Evolutionary conservation across 2,329 filamentous ascomycete species (phyloP).

Genomic region (Anisogramma anomala): DNA sequence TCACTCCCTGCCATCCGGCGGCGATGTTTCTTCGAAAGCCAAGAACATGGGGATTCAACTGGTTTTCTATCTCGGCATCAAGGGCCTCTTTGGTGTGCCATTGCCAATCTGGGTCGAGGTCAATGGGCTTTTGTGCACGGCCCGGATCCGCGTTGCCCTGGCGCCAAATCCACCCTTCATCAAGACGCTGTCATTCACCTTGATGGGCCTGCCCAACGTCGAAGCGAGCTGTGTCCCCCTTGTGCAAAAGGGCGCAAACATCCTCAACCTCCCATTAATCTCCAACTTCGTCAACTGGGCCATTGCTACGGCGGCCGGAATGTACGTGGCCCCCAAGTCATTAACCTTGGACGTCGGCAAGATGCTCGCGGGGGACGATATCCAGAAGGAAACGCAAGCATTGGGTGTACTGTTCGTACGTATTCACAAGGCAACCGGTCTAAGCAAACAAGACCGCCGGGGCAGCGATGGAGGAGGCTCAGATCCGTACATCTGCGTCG

Average conservation of each 20-base stretch:
- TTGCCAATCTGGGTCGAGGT: constrained; percentile 84
- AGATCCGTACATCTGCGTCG: constrained; percentile 89
- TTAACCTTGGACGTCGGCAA: constrained; percentile 86
- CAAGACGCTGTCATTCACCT: constrained; percentile 81
- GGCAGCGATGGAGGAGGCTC: constrained; percentile 79
- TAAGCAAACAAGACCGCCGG: constrained; percentile 82
- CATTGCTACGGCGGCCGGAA: constrained; percentile 71
- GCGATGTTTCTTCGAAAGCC: constrained; percentile 65
- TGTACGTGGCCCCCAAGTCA: constrained; percentile 91
- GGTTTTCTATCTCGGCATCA: constrained; percentile 84
- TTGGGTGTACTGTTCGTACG: constrained; percentile 85
- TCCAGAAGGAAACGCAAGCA: constrained; percentile 79
- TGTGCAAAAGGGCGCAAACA: constrained; percentile 80
- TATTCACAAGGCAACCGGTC: constrained; percentile 74
- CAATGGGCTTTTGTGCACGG: constrained; percentile 80
- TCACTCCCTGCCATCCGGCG: constrained; percentile 65
- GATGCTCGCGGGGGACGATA: constrained; percentile 81
- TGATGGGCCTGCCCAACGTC: constrained; percentile 89
- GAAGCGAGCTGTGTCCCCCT: constrained; percentile 84
- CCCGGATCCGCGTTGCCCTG: constrained; percentile 71
- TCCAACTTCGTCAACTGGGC: constrained; percentile 96
- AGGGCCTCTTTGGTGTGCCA: constrained; percentile 78
- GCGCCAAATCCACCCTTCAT: constrained; percentile 85
- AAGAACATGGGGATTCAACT: constrained; percentile 96
- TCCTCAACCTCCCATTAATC: constrained; percentile 83